Conservation (phyloP, 768 basidiomycete species). For the Russula compacta region DNA sequence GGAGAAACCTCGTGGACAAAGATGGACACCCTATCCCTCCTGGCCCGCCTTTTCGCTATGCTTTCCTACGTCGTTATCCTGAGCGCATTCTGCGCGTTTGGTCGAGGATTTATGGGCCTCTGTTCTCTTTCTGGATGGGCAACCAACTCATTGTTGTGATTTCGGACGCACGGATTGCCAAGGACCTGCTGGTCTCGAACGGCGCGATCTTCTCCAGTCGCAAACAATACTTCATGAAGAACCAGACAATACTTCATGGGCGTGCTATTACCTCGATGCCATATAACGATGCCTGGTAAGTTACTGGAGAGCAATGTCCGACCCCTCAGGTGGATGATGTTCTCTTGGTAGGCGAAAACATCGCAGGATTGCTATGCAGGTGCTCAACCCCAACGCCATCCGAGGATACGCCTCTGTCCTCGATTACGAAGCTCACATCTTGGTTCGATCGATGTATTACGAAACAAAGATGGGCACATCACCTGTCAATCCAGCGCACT, state of each 20-base stretch:
- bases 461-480: conserved; percentile 26
- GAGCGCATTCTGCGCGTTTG: conserved; percentile 36
- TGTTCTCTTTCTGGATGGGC: conserved; percentile 40
- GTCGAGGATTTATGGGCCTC: conserved; percentile 35
- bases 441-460: conserved; percentile 32
- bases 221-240: conserved; percentile 39
- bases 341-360: conserved; percentile 32
- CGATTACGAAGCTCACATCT: conserved; percentile 33
- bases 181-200: conserved; percentile 38
- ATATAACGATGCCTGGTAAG: conserved; percentile 37
- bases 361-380: conserved; percentile 31
- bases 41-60: conserved; percentile 25
- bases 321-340: background rate
- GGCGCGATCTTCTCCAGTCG: conserved; percentile 39
- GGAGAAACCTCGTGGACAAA: conserved; percentile 21
- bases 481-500: conserved; percentile 33
- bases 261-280: conserved; percentile 38
- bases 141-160: conserved; percentile 40
- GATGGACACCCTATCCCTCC: conserved; percentile 22
- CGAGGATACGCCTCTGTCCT: conserved; percentile 30
- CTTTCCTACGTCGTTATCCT: conserved; percentile 35
- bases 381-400: conserved; percentile 30
- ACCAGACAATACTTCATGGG: conserved; percentile 35
- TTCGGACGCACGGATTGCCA: conserved; percentile 36
- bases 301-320: background rate